Base-by-base conservation (phyloP, 129 eudicot species). In the Erigeron canadensis region DNA sequence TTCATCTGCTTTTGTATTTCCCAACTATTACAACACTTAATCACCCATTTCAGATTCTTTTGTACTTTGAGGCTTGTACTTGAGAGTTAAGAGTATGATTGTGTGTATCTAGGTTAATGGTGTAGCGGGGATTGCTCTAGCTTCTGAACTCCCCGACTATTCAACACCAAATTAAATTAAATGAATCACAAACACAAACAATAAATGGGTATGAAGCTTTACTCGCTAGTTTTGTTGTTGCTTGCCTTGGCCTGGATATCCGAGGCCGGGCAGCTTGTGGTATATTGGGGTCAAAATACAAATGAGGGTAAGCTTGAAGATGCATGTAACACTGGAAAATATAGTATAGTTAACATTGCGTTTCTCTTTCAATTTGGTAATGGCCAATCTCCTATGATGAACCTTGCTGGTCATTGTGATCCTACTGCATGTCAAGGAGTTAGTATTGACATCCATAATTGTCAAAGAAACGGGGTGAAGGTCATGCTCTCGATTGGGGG, bases 401-500 rank as follows among this genome's bases (percentile, higher is more conserved):
- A 60, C 65, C 65, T 60, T 17, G 65, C 65, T 60, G 64, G 16
- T 59, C 65, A 60, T 38, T 60, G 65, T 1, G 19, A 34, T 60
- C 19, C 17, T 19, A 13, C 12, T 1, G 44, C 19, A 17, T 60
- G 65, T 6, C 10, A 13, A 3, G 34, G 8, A 10, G 65, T 60
- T 34, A 60, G 65, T 41, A 12, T 12, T 5, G 65, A 17, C 65
- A 60, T 60, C 38, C 65, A 0, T 11, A 60, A 60, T 34, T 60
- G 65, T 60, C 65, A 60, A 34, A 34, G 34, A 10, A 1, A 10
- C 12, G 65, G 65, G 5, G 15, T 60, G 10, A 60, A 12, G 13
- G 65, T 60, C 65, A 34, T 60, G 65, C 65, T 60, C 19, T 60
- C 65, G 43, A 60, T 60, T 21, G 65, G 65, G 10, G 65, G 44